Evolutionary conservation across 2,329 filamentous ascomycete genomes (phyloP), one percentile per base, ranked within the genome.

Genomic region (Monosporascus sp.): DNA sequence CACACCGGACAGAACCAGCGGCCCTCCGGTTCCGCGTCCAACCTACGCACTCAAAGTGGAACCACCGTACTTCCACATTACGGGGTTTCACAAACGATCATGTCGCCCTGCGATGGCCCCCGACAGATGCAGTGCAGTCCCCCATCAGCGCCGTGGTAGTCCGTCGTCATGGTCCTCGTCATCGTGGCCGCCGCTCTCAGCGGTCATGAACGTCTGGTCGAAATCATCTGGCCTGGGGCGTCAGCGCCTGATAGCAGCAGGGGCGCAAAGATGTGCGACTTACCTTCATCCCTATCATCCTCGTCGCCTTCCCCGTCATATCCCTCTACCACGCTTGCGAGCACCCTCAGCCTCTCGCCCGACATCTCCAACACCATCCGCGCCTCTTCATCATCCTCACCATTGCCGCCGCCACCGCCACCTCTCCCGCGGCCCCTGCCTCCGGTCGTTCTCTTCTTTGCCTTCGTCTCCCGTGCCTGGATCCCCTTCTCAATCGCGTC

Each of bases 381-480:
- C 14, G 78, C 79, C 48, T 70, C 60, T 3, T 60, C 63, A 42
- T 81, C 79, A 7, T 60, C 56, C 22, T 66, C 62, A 15, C 73
- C 67, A 0, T 57, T 57, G 17, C 6, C 24, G 20, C 1, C 48
- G 50, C 15, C 59, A 52, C 2, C 64, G 5, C 41, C 9, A 60
- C 56, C 22, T 65, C 62, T 17, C 72, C 67, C 0, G 56, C 57
- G 14, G 11, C 34, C 22, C 1, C 58, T 51, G 2, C 64, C 61
- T 3, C 54, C 65, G 24, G 51, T 57, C 50, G 58, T 72, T 60
- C 71, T 74, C 51, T 68, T 70, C 60, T 70, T 74, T 2, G 72
- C 68, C 63, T 80, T 82, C 9, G 69, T 66, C 54, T 74, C 69
- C 18, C 81, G 69, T n/a, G 77, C 77, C 46, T 64, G 63, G 24